Base-by-base conservation (phyloP, 2,329 filamentous ascomycete genomes). In the Trichoderma cornu-damae region DNA sequence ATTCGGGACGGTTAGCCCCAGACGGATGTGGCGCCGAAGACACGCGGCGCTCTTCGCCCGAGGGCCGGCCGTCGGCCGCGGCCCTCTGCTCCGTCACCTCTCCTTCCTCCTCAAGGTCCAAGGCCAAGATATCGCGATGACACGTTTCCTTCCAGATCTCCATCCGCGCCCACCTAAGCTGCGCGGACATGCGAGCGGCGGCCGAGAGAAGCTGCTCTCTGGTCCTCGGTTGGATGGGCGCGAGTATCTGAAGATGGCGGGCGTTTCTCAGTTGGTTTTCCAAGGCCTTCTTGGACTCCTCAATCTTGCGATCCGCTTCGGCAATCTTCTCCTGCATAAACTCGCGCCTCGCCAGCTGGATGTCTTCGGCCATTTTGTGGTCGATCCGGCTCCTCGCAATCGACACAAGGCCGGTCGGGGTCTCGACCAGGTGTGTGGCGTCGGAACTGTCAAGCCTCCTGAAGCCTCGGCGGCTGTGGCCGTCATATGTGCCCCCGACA, bases 61-160 rank as follows among this genome's bases (percentile, higher is more conserved):
- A 28, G 14, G 26, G 54, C 20, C 14, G 37, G 9, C 22, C 20
- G 8, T 68, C 61, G 65, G 68, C 11, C 59, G 62, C n/a, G 66
- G 66, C 4, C 66, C 65, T 16, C 59, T 60, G 12, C 59, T 62
- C 7, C 50, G 26, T 20, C 58, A 56, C 62, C 32, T 67, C 66
- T 28, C 62, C 60, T 43, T 96, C 92, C 63, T 96, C 90, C 55
- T 93, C 88, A 7, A 97, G 76, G 68, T 99, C 94, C 71, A 91
- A 81, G 4, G 85, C 78, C 18, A 99, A 75, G 60, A 97, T 92
- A 65, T 96, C 93, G 40, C 87, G 86, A 70, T 99, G 92, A 63
- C 92, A 96, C 67, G 85, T 93, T 65, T 93, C 82, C 54, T 86
- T 88, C 90, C 92, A 96, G 18, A 96, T 94, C 63, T 96, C 90